Evolutionary conservation across 257 asterid genomes (phyloP), one percentile per base, ranked within the genome.

Genomic region (Salvia rosmarinus): DNA sequence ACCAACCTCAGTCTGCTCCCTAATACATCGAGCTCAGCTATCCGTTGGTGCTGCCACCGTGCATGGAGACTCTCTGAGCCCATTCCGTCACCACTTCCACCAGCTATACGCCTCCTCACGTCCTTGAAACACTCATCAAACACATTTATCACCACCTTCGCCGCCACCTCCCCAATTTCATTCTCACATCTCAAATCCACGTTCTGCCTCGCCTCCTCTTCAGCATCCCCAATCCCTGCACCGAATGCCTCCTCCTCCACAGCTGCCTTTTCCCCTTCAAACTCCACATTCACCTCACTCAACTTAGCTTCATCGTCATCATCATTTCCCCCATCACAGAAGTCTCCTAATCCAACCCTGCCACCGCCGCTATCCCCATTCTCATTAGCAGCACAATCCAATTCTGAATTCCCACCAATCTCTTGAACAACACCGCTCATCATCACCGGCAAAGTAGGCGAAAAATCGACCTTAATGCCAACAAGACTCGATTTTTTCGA

Each of bases 201-300:
- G 19, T 65, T 62, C 35, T 39, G 70, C 42, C 52, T 68, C 9
- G 11, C 43, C 43, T 39, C 43, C 43, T 6, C 43, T 9, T 39
- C 63, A 3, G 75, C 70, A 25, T 19, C 79, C 16, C 30, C 69
- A 16, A 64, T 60, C 60, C 60, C 74, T 9, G 40, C 71, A 3
- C 44, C 81, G n/a, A 13, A n/a, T 0, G 28, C 79, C 10, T 62
- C 76, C 23, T 74, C 79, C 46, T 20, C 78, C 77, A 55, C 56
- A 14, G 54, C 71, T 9, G 43, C 74, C 10, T 73, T 81, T 16
- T 60, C 81, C 67, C 74, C 82, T 72, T 85, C 96, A 57, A 87
- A 79, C 77, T 84, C 83, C 82, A 89, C 96, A 78, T 89, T 84
- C 78, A 89, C 97, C 85, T 87, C 97, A 13, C 89, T 91, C 79